phyloP scores from a whole-genome alignment of 345 rosid genomes.

The Jatropha curcas region DNA sequence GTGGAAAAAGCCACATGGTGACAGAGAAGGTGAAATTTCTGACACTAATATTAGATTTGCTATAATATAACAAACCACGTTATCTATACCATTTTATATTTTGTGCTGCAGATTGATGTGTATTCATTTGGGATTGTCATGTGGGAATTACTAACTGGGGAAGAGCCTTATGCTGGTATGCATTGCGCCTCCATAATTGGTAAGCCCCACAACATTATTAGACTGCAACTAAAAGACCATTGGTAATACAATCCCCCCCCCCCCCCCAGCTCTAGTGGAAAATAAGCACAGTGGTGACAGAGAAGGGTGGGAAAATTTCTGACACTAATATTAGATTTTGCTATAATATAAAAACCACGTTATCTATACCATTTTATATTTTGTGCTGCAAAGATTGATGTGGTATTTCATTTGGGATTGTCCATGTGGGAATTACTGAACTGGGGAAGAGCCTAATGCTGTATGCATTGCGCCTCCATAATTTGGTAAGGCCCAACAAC shows the following conservation, averaged over 20 bases:
- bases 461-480: too few species aligned
- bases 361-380: too few species aligned
- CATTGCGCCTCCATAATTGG: constrained; percentile 98
- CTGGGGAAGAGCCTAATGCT: too few species aligned
- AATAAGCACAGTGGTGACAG: too few species aligned
- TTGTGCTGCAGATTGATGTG: constrained; percentile 74
- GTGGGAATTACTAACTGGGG: constrained; percentile 98
- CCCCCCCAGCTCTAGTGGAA: too few species aligned
- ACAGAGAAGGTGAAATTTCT: constrained; percentile 75
- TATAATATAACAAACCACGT: neutral
- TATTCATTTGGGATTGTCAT: constrained; percentile 96
- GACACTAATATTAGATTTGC: neutral
- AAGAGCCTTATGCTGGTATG: constrained; percentile 92
- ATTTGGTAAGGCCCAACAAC: too few species aligned
- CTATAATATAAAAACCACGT: too few species aligned
- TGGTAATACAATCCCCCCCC: neutral
- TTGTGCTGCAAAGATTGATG: too few species aligned
- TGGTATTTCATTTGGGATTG: too few species aligned
- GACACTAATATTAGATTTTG: too few species aligned
- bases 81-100: constrained; percentile 4
- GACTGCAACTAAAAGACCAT: neutral
- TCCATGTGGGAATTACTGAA: too few species aligned
- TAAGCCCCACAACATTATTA: constrained; percentile 29
- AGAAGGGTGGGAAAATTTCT: too few species aligned
- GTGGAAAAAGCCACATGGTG: constrained; percentile 97